A percentile compares a stretch with the other conserved stretches of the same genome.
Evolutionary conservation across 495 filamentous ascomycete genomes (phyloP).

Genomic region (Cudoniella acicularis): DNA sequence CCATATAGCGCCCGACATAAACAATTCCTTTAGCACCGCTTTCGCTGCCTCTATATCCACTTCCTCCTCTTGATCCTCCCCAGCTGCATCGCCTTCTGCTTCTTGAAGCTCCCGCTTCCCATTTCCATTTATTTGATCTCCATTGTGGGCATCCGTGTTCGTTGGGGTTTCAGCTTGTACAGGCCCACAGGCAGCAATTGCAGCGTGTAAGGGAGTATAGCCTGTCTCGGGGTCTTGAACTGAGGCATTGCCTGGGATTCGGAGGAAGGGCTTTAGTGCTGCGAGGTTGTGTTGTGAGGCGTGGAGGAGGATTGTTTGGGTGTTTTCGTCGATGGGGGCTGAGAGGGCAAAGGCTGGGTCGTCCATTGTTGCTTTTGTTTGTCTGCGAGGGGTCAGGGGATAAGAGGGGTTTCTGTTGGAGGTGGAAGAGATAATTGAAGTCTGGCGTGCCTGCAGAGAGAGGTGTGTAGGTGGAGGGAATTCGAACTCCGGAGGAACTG

Average conservation of each 20-base stretch:
- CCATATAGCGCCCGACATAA: constrained; percentile 92
- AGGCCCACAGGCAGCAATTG: constrained; percentile 77
- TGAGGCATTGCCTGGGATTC: constrained; percentile 59
- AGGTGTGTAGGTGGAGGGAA: no score
- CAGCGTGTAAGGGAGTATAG: constrained; percentile 83
- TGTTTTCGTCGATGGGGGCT: constrained; percentile 38
- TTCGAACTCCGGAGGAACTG: no score
- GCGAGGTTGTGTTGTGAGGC: constrained; percentile 78
- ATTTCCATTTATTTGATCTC: background rate
- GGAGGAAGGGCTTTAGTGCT: constrained; percentile 70
- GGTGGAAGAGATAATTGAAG: no score
- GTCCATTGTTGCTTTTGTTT: constrained; percentile 13
- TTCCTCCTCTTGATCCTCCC: constrained; percentile 25
- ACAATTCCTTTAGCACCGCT: constrained; percentile 67
- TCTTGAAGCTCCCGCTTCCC: constrained; percentile 3
- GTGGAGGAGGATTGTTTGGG: constrained; percentile 65
- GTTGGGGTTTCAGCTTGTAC: no score
- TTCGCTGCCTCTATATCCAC: constrained; percentile 51
- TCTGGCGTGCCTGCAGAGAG: no score
- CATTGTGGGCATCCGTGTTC: background rate
- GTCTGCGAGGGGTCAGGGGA: background rate
- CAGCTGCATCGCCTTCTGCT: constrained; percentile 37
- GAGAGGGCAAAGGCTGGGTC: constrained; percentile 13
- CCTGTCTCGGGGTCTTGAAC: constrained; percentile 82
- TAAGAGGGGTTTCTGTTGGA: no score